Evolutionary conservation across 805 yeast species (phyloP).

Genomic region (Schizosaccharomyces japonicus): DNA sequence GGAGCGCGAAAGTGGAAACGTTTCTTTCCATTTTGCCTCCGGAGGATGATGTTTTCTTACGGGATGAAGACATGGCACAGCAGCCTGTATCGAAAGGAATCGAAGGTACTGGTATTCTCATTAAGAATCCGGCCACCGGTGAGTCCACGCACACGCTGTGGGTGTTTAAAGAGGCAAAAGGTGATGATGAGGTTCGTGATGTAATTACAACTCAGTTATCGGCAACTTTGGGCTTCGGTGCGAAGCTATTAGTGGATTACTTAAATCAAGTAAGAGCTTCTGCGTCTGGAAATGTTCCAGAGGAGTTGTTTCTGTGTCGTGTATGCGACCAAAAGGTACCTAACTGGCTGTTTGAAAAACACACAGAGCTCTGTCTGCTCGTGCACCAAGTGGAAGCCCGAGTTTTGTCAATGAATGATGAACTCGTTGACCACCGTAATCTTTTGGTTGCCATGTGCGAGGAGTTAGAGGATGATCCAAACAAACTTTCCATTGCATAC

Average conservation of each 20-base stretch:
- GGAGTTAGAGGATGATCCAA: too few species aligned
- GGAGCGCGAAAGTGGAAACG: neutral
- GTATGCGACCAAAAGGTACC: conserved; percentile 78
- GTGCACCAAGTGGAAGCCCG: conserved; percentile 68
- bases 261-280: neutral
- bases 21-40: neutral
- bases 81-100: neutral
- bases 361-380: conserved; percentile 62
- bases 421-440: conserved; percentile 15
- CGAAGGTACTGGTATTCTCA: conserved; percentile 1
- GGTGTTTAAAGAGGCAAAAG: neutral
- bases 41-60: neutral
- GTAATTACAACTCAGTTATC: neutral
- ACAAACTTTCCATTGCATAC: too few species aligned
- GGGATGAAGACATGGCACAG: neutral
- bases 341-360: conserved; percentile 88
- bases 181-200: neutral
- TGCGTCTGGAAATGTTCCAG: neutral
- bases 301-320: conserved; percentile 37
- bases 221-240: conserved; percentile 2
- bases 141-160: neutral
- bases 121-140: neutral
- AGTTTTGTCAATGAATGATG: conserved; percentile 50
- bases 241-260: neutral
- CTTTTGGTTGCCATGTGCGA: too few species aligned